Base-by-base conservation (phyloP, 768 basidiomycete species). In the Leccinum subgranulosum region DNA sequence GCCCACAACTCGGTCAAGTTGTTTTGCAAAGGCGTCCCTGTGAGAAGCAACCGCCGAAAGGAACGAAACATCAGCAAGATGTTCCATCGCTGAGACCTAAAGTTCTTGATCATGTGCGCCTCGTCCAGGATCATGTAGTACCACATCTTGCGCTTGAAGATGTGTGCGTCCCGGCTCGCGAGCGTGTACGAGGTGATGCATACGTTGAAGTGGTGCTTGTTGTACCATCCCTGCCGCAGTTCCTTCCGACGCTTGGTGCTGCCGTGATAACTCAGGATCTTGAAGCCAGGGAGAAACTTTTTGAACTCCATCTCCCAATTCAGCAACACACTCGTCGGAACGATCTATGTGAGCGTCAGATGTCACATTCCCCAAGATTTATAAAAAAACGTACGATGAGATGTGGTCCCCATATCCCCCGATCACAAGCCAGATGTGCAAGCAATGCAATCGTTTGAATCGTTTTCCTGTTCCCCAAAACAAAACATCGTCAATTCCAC, bases 291-390 rank as follows among this genome's bases (percentile, higher is more conserved):
- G 1, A 93, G 79, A 71, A 98, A 97, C 69, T 94, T 95, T 70
- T 93, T 91, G 77, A 97, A 97, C 69, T 98, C 95, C 87, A 92
- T 90, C 68, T 92, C 88, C 95, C 94, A 98, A 70, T 97, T 97
- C 55, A 96, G 77, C 45, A 98, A 77, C 17, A 98, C 96, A 55
- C 92, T 93, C 10, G 96, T 92, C 1, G 97, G 97, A 56, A 87
- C 90, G 65, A 96, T 85, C 85, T 87, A 64, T 17, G 6, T 52
- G 39, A n/a, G 39, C 21, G 50, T 64, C 10, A 60, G 33, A 46
- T 31, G 17, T 27, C 4, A 55, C 0, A 17, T 19, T 3, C 17
- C 15, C 3, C 31, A 17, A 36, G 17, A 17, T 36, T 29, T 11
- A 12, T 12, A 5, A 6, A 53, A 7, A 12, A 8, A 62, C 83